Evolutionary conservation across 768 basidiomycete genomes (phyloP), one percentile per base, ranked within the genome.

Genomic region (Tylopilus cervinicoccineus): DNA sequence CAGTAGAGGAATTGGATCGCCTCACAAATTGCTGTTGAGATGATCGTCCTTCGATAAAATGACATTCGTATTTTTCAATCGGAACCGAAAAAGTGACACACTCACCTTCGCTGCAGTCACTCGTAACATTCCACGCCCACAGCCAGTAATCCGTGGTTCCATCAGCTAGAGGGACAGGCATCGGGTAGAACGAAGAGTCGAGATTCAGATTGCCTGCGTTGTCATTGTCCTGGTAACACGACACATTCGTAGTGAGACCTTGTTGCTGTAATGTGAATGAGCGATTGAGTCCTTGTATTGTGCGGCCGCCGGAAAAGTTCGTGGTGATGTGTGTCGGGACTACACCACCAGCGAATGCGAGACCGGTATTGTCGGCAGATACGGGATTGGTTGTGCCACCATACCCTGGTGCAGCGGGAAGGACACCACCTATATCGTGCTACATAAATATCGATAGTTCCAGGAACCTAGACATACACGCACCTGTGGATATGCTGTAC

Each of bases 401-500:
- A 17, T 33, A 47, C 10, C 38, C 38, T 7, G 38, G 46, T 9
- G 24, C 40, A 0, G 41, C 47, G 2, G 50, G 47, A 43, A 56
- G 54, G 11, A 56, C 16, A 5, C 54, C 54, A 20, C 54, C 54
- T 48, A 22, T 20, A 17, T 1, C 22, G 33, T 2, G 6, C 27
- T 24, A 5, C 1, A 12, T 6, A 44, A 0, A 7, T n/a, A 47
- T 47, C 38, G 37, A 17, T 10, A n/a, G 1, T n/a, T 2, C 4
- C n/a, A 17, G 4, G 4, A 31, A 26, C n/a, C 19, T n/a, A 4
- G 26, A 26, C 14, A 4, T 3, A 6, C 6, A 26, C 54, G 6
- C 22, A 54, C 54, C 54, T 5, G 55, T 54, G 1, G 58, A 59
- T 12, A 52, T 3, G 16, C 59, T 56, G 22, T 60, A 60, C 14